Conservation (phyloP, 2,329 filamentous ascomycete species). For the Fusarium equiseti region DNA sequence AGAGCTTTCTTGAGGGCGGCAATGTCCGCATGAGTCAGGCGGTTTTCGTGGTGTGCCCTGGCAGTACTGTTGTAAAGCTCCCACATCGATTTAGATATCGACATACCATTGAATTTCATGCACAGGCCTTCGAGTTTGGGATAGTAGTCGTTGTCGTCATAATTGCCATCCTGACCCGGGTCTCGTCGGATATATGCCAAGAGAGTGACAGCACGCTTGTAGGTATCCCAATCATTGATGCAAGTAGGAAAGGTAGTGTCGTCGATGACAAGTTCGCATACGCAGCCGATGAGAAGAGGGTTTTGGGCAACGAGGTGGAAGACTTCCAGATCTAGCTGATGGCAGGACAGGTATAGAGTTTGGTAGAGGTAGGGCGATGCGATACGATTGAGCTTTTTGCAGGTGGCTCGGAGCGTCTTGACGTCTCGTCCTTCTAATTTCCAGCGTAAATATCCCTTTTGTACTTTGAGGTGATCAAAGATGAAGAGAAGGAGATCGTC, state of each 20-base stretch:
- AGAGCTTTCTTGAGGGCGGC: neutral
- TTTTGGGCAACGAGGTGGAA: neutral
- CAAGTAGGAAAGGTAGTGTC: conserved; percentile 20
- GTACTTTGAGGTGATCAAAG: neutral
- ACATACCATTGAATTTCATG: neutral
- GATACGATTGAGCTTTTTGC: neutral
- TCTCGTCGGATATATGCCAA: neutral
- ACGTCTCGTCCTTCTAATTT: neutral
- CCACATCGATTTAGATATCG: rapidly evolving
- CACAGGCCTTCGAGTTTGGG: neutral
- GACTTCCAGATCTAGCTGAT: conserved; percentile 19
- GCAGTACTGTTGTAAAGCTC: rapidly evolving
- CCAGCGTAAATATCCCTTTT: too few species aligned
- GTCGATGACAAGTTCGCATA: conserved; percentile 21
- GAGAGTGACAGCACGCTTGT: neutral
- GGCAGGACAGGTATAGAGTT: conserved; percentile 13
- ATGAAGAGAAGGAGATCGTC: neutral
- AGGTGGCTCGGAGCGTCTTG: neutral
- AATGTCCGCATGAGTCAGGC: neutral
- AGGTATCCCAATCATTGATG: neutral
- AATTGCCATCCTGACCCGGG: too few species aligned
- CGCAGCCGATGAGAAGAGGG: conserved; percentile 1
- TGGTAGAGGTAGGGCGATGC: conserved; percentile 1
- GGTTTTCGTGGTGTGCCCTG: neutral
- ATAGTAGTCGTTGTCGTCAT: too few species aligned